Percentiles rank a stretch among this genome's conserved stretches.
Evolutionary conservation across 2,329 filamentous ascomycete genomes (phyloP).

Genomic region (Cladophialophora exuberans): DNA sequence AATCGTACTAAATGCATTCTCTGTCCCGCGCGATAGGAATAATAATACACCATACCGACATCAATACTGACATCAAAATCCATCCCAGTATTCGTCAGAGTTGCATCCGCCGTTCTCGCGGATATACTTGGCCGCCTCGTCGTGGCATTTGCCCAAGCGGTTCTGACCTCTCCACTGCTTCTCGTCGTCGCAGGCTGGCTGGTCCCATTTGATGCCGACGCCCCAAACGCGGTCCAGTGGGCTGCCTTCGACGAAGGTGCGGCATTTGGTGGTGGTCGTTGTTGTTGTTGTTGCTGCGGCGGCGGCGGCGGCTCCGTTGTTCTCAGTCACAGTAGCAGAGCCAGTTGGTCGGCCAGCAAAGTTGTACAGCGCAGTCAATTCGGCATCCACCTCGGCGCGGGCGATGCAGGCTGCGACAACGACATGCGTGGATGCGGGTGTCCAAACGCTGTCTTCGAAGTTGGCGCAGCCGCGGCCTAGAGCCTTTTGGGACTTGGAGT

Average conservation of each 20-base stretch:
- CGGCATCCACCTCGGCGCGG: slow-evolving; percentile 15
- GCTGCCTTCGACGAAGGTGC: slow-evolving; percentile 20
- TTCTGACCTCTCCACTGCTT: slow-evolving; percentile 22
- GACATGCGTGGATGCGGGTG: neutral
- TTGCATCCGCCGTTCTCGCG: neutral
- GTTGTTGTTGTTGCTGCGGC: neutral
- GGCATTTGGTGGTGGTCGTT: neutral
- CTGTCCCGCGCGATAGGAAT: no score
- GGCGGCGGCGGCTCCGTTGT: neutral
- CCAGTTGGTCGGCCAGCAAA: neutral
- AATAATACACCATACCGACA: no score
- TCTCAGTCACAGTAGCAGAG: neutral
- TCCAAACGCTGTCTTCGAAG: slow-evolving; percentile 19
- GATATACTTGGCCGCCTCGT: slow-evolving; percentile 8
- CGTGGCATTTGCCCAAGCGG: slow-evolving; percentile 25
- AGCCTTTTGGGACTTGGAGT: slow-evolving; percentile 13
- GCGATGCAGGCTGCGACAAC: slow-evolving; percentile 17
- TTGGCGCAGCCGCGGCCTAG: slow-evolving; percentile 9
- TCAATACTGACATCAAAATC: no score
- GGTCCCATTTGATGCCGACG: slow-evolving; percentile 17
- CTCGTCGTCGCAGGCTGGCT: slow-evolving; percentile 16
- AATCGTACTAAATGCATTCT: no score
- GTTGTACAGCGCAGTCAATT: slow-evolving; percentile 11
- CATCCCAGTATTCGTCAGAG: no score
- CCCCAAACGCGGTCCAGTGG: slow-evolving; percentile 22